Evolutionary conservation across 2,329 filamentous ascomycete species (phyloP), one percentile per base, ranked within the genome.

Genomic region (Moelleriella libera): DNA sequence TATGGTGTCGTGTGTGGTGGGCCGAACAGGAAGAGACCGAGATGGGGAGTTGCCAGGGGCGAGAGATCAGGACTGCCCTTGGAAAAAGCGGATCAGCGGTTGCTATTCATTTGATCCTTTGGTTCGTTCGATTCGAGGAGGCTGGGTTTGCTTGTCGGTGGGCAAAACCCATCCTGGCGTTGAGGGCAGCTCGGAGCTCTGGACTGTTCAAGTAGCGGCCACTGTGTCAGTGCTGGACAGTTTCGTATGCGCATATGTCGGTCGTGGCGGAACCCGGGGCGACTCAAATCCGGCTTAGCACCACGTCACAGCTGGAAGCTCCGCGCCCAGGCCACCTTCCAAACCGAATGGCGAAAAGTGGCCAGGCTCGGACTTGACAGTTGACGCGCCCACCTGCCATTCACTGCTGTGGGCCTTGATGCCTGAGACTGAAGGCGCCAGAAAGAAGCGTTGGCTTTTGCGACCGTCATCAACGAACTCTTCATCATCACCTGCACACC

Each of bases 341-440:
- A 21, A 21, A 3, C 21, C 21, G 21, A 21, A 37, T 2, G 32
- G 32, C 8, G 32, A 8, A 4, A 37, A 37, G 32, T 37, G 32
- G n/a, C 11, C 7, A 6, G 14, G 41, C 28, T 8, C 28, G 37
- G 43, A 40, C 11, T 7, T 43, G 21, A 21, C 21, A 21, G 21
- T 21, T 2, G 21, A 21, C 21, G 3, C 21, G 2, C 21, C 21
- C 21, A 21, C 21, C 21, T 21, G 21, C 21, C 21, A 21, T 21
- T 12, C 28, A n/a, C 5, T 21, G n/a, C 11, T 32, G 21, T 44
- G 29, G 7, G 34, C 9, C 28, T 59, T 58, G 54, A 46, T 63
- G 61, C 61, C 62, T 63, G 60, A 62, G 49, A 58, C 56, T 51
- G 57, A 50, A 52, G 60, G 62, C 40, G 9, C 9, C 21, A 21